Percentiles rank a stretch among this genome's conserved stretches.
phyloP scores from a whole-genome alignment of 2,329 filamentous ascomycete genomes.

The Nannizziopsis barbatae region DNA sequence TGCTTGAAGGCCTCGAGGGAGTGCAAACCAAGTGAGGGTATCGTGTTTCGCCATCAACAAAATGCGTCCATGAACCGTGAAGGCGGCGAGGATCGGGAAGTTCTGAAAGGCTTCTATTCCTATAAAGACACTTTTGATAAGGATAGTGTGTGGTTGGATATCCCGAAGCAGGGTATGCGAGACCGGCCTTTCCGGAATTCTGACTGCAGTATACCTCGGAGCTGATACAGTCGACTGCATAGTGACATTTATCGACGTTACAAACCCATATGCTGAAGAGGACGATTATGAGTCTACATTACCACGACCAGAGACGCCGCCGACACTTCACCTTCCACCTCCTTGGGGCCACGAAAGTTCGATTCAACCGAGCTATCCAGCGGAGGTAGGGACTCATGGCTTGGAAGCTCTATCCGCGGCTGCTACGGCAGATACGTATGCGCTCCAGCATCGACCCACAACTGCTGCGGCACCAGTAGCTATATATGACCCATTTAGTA shows the following conservation, averaged over 20 bases:
- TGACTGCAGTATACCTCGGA: neutral
- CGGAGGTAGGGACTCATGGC: constrained; percentile 37
- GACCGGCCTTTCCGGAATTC: neutral
- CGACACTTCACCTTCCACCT: constrained; percentile 21
- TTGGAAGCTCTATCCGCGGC: constrained; percentile 46
- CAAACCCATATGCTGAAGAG: constrained; percentile 49
- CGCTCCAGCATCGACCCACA: constrained; percentile 18
- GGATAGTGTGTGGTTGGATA: constrained; percentile 51
- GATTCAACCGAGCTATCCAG: constrained; percentile 19
- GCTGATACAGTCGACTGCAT: constrained; percentile 9
- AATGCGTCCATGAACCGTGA: constrained; percentile 56
- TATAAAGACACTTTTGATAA: constrained; percentile 56
- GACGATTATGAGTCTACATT: constrained; percentile 37
- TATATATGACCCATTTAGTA: constrained; percentile 21
- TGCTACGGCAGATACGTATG: constrained; percentile 35
- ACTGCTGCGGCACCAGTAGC: constrained; percentile 11
- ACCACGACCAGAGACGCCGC: constrained; percentile 23
- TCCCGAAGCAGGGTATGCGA: constrained; percentile 45
- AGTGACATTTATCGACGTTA: constrained; percentile 53
- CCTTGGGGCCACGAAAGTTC: constrained; percentile 23
- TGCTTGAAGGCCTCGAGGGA: constrained; percentile 50
- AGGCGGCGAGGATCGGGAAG: constrained; percentile 32
- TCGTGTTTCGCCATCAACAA: constrained; percentile 58
- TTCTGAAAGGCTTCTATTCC: constrained; percentile 51
- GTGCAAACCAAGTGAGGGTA: constrained; percentile 50